phyloP scores from a whole-genome alignment of 2,329 filamentous ascomycete species.

The Botrytis porri region DNA sequence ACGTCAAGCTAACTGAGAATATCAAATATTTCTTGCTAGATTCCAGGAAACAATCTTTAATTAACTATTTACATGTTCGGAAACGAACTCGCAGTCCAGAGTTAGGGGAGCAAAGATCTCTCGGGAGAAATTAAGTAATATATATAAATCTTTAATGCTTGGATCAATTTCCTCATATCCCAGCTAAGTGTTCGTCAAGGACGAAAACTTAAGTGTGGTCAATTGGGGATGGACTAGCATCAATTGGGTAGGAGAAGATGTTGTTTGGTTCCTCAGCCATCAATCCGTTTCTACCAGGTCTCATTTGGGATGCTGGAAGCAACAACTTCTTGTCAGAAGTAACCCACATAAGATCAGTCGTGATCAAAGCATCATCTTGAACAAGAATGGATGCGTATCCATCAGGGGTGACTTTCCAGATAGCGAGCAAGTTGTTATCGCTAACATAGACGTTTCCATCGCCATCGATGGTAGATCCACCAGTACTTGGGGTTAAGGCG shows the following conservation, averaged over 20 bases:
- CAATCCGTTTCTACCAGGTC: constrained; percentile 21
- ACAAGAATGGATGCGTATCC: constrained; percentile 23
- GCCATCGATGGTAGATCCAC: constrained; percentile 32
- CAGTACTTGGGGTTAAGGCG: background rate
- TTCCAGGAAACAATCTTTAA: background rate
- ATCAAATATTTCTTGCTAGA: background rate
- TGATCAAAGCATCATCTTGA: constrained; percentile 23
- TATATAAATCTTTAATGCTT: background rate
- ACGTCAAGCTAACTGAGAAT: background rate
- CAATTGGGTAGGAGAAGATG: constrained; percentile 26
- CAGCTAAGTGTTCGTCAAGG: background rate
- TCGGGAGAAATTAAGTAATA: background rate
- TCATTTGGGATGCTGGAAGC: constrained; percentile 25
- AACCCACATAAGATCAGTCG: constrained; percentile 28
- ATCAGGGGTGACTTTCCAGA: constrained; percentile 24
- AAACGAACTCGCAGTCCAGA: background rate
- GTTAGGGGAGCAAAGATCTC: background rate
- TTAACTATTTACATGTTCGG: background rate
- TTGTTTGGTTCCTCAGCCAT: constrained; percentile 24
- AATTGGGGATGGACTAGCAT: constrained; percentile 23
- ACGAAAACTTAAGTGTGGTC: constrained; percentile 12
- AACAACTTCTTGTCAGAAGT: constrained; percentile 23
- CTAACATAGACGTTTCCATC: constrained; percentile 41
- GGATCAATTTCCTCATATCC: background rate
- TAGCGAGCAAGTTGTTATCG: constrained; percentile 36